Percentiles rank a stretch among this genome's conserved stretches.
Conservation (phyloP, 371 early-diverging fungal genomes). For the Mortierella sp. region DNA sequence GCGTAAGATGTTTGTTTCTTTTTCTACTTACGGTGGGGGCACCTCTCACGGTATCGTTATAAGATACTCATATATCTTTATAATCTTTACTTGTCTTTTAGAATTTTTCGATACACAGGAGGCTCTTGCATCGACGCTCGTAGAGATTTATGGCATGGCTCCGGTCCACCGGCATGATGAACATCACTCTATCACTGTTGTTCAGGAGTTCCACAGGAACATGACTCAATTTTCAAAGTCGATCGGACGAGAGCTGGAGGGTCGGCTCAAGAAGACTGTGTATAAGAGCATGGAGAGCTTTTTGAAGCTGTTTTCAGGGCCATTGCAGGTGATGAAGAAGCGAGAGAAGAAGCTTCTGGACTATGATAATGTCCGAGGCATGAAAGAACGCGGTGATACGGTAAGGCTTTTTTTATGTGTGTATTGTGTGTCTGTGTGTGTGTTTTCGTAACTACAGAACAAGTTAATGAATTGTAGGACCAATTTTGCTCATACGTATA, state of each 20-base stretch:
- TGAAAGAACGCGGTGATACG: constrained; percentile 69
- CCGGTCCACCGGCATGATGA: constrained; percentile 27
- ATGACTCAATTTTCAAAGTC: constrained; percentile 44
- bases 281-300: constrained; percentile 71
- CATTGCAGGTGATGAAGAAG: constrained; percentile 80
- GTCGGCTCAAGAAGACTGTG: constrained; percentile 52
- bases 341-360: constrained; percentile 81
- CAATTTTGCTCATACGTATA: not conserved
- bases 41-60: not conserved
- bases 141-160: constrained; percentile 66
- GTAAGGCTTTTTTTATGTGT: constrained; percentile 32
- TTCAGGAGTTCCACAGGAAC: constrained; percentile 36
- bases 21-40: too few species aligned
- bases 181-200: constrained; percentile 18
- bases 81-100: not conserved
- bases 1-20: constrained; percentile 31
- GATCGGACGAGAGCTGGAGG: constrained; percentile 48
- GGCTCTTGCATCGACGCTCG: constrained; percentile 64
- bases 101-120: constrained; percentile 70
- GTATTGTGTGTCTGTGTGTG: too few species aligned
- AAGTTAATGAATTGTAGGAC: not conserved
- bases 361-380: constrained; percentile 72
- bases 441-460: too few species aligned
- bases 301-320: constrained; percentile 72
- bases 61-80: not conserved